phyloP scores from a whole-genome alignment of 75 land plant species.

The Picea glauca region DNA sequence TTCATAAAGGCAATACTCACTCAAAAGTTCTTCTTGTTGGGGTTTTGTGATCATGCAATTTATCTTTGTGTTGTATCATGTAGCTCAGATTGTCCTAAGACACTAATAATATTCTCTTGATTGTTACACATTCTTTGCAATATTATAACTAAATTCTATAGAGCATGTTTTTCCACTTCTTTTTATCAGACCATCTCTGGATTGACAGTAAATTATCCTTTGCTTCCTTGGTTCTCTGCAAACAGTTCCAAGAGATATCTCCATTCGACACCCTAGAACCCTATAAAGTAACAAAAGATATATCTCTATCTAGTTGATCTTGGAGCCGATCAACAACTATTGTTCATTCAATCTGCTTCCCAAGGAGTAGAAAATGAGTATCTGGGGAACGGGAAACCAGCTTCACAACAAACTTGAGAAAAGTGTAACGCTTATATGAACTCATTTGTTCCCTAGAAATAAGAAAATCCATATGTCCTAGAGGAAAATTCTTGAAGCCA shows the following conservation, averaged over 20 bases:
- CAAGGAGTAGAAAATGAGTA: background rate
- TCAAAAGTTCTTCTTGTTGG: too few species aligned
- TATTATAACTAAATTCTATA: too few species aligned
- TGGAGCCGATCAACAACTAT: conserved; percentile 31
- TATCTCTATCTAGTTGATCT: conserved; percentile 14
- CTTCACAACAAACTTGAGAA: conserved; percentile 27
- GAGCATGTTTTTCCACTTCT: too few species aligned
- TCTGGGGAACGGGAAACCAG: background rate
- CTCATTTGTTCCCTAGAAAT: conserved; percentile 14
- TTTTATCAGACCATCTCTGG: too few species aligned
- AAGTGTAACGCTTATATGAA: conserved; percentile 17
- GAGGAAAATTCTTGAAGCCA: conserved; percentile 21
- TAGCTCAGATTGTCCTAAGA: too few species aligned
- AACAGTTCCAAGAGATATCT: conserved; percentile 15
- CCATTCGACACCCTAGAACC: conserved; percentile 18
- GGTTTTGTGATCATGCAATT: too few species aligned
- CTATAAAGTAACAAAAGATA: background rate
- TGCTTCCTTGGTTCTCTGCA: conserved; percentile 13
- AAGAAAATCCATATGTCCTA: conserved; percentile 20
- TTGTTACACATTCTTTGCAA: too few species aligned
- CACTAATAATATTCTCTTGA: too few species aligned
- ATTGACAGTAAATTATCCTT: too few species aligned
- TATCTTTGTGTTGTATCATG: too few species aligned
- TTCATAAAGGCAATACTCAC: too few species aligned
- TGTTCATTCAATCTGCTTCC: conserved; percentile 19